Evolutionary conservation across 257 asterid species (phyloP).

Genomic region (Fraxinus cuspidata): DNA sequence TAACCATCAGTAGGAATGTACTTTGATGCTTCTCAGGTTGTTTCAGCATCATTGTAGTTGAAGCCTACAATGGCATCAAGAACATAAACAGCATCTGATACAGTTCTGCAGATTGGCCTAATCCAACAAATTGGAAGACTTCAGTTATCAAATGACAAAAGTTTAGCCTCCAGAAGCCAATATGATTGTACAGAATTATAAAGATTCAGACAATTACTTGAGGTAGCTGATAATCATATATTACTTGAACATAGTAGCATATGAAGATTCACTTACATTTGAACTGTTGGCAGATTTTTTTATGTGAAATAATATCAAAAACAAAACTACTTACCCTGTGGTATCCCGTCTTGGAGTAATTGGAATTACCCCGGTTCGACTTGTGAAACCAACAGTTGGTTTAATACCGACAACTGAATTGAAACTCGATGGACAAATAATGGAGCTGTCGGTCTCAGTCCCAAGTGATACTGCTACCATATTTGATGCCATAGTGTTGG

Average conservation of each 20-base stretch:
- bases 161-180: too few relatives aligned
- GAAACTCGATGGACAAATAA: conserved; percentile 39
- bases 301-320: not conserved
- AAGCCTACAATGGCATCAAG: conserved; percentile 54
- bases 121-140: not conserved
- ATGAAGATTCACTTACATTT: too few relatives aligned
- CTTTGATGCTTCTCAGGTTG: conserved; percentile 35
- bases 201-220: too few relatives aligned
- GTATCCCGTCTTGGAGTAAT: conserved; percentile 50
- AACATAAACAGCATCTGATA: conserved; percentile 48
- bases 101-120: conserved; percentile 55
- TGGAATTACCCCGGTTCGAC: conserved; percentile 52
- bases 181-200: too few relatives aligned
- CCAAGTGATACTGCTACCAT: conserved; percentile 49
- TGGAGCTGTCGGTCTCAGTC: conserved; percentile 50
- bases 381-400: conserved; percentile 51
- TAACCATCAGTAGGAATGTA: conserved; percentile 47
- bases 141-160: too few relatives aligned
- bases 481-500: conserved; percentile 47
- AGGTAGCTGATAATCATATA: too few relatives aligned
- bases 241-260: too few relatives aligned
- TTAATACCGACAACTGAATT: conserved; percentile 54
- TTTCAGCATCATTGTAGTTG: conserved; percentile 38
- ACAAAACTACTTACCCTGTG: conserved; percentile 26
- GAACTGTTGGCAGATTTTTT: too few relatives aligned